Percentiles rank a stretch among this genome's conserved stretches.
Evolutionary conservation across 495 filamentous ascomycete species (phyloP).

Genomic region (Talaromyces trachyspermus): DNA sequence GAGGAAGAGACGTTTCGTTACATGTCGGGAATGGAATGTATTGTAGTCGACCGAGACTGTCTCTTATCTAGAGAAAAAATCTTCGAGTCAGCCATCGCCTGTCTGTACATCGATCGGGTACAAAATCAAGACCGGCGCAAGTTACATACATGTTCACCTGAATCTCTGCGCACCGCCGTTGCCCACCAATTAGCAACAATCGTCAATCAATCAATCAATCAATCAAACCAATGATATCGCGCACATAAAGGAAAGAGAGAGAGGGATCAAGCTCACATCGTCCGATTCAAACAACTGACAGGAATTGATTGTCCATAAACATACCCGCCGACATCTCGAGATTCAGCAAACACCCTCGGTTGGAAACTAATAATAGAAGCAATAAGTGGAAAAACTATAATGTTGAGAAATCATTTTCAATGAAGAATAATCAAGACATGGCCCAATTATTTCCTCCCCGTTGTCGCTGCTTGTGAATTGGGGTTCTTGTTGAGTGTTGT

Average conservation of each 20-base stretch:
- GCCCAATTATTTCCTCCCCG: too few species aligned
- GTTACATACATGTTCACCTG: constrained; percentile 54
- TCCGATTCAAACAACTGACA: constrained; percentile 60
- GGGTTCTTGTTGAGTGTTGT: too few species aligned
- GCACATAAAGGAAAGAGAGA: not conserved
- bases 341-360: not conserved
- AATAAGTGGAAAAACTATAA: not conserved
- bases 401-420: constrained; percentile 4
- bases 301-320: constrained; percentile 46
- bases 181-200: too few species aligned
- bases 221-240: not conserved
- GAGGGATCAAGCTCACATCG: constrained; percentile 43
- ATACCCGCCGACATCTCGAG: constrained; percentile 24
- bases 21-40: constrained; percentile 90
- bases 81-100: too few species aligned
- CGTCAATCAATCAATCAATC: too few species aligned
- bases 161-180: constrained; percentile 42
- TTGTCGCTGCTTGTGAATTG: too few species aligned
- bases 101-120: too few species aligned
- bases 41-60: constrained; percentile 73
- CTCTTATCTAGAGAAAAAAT: constrained; percentile 56
- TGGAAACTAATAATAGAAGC: too few species aligned
- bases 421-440: too few species aligned
- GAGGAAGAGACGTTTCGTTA: constrained; percentile 77
- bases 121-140: not conserved